Conservation (phyloP, 2,329 filamentous ascomycete genomes). For the Daldinia sp. region DNA sequence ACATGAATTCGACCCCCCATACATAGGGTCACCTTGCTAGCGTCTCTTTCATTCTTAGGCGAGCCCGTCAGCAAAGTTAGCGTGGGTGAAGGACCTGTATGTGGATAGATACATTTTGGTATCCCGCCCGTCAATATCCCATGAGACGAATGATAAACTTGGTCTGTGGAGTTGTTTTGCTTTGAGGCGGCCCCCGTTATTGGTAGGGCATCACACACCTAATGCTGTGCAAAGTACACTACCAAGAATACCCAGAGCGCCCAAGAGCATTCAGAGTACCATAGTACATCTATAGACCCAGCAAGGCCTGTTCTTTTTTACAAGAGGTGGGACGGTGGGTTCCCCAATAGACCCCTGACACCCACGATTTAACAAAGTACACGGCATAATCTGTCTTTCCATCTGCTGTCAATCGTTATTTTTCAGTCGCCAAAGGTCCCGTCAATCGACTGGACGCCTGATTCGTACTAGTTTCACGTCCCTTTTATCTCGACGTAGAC, state of each 20-base stretch:
- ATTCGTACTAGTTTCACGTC: conserved; percentile 6
- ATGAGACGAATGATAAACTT: neutral
- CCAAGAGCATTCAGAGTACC: neutral
- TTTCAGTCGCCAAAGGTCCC: conserved; percentile 12
- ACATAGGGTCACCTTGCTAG: conserved; percentile 7
- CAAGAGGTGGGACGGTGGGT: neutral
- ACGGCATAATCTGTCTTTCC: conserved; percentile 8
- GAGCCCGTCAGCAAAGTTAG: conserved; percentile 7
- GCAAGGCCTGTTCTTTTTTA: neutral
- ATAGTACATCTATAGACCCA: neutral
- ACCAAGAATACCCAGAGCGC: neutral
- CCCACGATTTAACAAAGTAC: conserved; percentile 16
- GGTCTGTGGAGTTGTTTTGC: neutral
- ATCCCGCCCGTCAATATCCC: neutral
- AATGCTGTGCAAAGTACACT: neutral
- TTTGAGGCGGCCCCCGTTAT: neutral
- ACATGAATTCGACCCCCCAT: conserved; percentile 1
- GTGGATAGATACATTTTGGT: neutral
- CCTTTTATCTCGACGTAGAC: conserved; percentile 2
- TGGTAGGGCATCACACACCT: neutral
- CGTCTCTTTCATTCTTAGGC: conserved; percentile 3
- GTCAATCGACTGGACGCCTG: neutral
- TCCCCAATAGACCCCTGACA: conserved; percentile 9
- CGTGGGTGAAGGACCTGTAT: conserved; percentile 1
- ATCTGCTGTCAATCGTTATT: conserved; percentile 8